Conservation (phyloP, 768 basidiomycete species). For the Hygrocybe punicea region DNA sequence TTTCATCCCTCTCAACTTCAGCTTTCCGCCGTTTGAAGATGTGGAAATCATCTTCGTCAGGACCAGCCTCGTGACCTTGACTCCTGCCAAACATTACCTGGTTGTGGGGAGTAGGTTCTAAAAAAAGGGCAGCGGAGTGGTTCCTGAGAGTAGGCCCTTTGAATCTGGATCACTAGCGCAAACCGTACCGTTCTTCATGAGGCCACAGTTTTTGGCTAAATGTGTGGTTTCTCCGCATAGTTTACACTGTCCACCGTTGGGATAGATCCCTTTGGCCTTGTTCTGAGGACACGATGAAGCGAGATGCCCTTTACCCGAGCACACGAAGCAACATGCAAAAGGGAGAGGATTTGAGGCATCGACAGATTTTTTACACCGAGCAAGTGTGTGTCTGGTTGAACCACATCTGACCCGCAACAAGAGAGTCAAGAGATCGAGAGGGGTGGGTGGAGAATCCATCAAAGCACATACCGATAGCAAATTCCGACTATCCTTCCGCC, state of each 20-base stretch:
- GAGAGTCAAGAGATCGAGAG: not conserved
- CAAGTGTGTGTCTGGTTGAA: slow-evolving; percentile 71
- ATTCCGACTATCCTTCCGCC: slow-evolving; percentile 45
- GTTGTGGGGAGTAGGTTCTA: not conserved
- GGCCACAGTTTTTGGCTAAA: slow-evolving; percentile 77
- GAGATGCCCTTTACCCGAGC: slow-evolving; percentile 78
- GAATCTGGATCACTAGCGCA: not conserved
- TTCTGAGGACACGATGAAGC: slow-evolving; percentile 82
- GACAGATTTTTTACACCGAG: slow-evolving; percentile 66
- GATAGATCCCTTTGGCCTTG: slow-evolving; percentile 76
- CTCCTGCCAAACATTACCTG: not conserved
- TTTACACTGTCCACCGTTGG: slow-evolving; percentile 88
- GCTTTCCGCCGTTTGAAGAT: slow-evolving; percentile 60
- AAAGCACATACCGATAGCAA: slow-evolving; percentile 61
- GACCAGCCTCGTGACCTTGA: slow-evolving; percentile 56
- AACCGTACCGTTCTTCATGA: slow-evolving; percentile 54
- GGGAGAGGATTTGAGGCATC: slow-evolving; percentile 70
- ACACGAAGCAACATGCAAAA: slow-evolving; percentile 90
- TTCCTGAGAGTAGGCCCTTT: too few species aligned
- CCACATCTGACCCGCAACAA: slow-evolving; percentile 59
- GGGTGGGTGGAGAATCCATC: too few species aligned
- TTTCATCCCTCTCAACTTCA: slow-evolving; percentile 62
- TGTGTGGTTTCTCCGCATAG: slow-evolving; percentile 83
- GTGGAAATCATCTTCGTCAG: slow-evolving; percentile 97
- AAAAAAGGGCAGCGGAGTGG: too few species aligned